Conservation (phyloP, 305 asterid species). For the Fraxinus ornus region DNA sequence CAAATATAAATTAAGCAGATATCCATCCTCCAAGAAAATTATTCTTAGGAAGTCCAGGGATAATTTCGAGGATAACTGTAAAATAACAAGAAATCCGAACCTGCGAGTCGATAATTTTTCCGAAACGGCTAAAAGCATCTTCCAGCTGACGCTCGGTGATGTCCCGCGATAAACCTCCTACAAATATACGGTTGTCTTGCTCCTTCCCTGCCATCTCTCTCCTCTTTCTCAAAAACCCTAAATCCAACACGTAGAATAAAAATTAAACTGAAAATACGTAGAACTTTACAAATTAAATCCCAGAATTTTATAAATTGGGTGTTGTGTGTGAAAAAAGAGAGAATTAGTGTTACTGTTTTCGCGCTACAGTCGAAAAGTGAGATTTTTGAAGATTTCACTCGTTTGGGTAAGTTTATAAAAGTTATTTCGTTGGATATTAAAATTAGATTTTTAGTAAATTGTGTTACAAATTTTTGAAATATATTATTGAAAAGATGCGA, state of each 20-base stretch:
- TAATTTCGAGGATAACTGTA: background rate
- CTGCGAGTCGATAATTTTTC: slow-evolving; percentile 51
- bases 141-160: slow-evolving; percentile 53
- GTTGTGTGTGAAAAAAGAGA: background rate
- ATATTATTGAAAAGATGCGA: no score
- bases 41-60: background rate
- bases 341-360: background rate
- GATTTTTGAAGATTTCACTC: background rate
- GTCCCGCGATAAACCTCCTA: slow-evolving; percentile 51
- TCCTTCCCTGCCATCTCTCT: slow-evolving; percentile 49
- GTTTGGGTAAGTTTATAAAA: background rate
- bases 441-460: no score
- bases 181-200: slow-evolving; percentile 45
- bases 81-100: slow-evolving; percentile 15
- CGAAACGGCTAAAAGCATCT: slow-evolving; percentile 48
- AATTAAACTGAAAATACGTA: background rate
- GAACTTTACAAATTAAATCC: background rate
- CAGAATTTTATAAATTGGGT: background rate
- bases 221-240: background rate
- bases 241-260: background rate
- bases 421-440: background rate
- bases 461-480: no score
- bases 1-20: background rate
- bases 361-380: background rate
- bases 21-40: background rate